Conservation (phyloP, 1,284 basidiomycete species). For the Schizophyllum amplum region DNA sequence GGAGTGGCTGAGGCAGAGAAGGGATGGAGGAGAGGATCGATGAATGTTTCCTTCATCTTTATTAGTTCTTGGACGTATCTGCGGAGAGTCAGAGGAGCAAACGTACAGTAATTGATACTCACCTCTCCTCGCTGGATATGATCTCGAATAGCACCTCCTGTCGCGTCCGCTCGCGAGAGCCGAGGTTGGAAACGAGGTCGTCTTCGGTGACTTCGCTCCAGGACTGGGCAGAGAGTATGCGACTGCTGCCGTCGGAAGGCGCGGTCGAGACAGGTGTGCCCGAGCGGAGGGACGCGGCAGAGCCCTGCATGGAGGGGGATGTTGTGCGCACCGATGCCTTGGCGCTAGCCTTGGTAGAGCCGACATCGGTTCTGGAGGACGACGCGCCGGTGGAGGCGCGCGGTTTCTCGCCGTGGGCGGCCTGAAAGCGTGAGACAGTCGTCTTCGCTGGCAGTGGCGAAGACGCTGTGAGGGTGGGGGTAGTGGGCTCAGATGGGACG, state of each 20-base stretch:
- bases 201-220: conserved; percentile 97
- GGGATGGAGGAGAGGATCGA: conserved; percentile 84
- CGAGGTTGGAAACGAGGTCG: conserved; percentile 90
- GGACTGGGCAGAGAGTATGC: conserved; percentile 73
- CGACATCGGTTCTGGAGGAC: conserved; percentile 38
- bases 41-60: conserved; percentile 90
- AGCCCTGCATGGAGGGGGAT: conserved; percentile 55
- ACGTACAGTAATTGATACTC: conserved; percentile 9
- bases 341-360: conserved; percentile 14
- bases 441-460: conserved; percentile 45
- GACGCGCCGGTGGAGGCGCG: conserved; percentile 52
- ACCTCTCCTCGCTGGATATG: conserved; percentile 94
- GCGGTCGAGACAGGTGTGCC: conserved; percentile 72
- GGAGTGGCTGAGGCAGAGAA: conserved; percentile 45
- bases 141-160: conserved; percentile 99
- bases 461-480: conserved; percentile 25
- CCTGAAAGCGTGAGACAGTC: conserved; percentile 66
- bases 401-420: conserved; percentile 58
- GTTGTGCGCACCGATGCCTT: conserved; percentile 52
- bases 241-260: conserved; percentile 55
- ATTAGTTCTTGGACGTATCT: conserved; percentile 89
- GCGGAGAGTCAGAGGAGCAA: conserved; percentile 12
- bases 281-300: conserved; percentile 64
- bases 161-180: conserved; percentile 86
- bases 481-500: conserved; percentile 27